A percentile compares a stretch with the other conserved stretches of the same genome.
Conservation (phyloP, 2,329 filamentous ascomycete genomes). For the Diaporthe sp. region DNA sequence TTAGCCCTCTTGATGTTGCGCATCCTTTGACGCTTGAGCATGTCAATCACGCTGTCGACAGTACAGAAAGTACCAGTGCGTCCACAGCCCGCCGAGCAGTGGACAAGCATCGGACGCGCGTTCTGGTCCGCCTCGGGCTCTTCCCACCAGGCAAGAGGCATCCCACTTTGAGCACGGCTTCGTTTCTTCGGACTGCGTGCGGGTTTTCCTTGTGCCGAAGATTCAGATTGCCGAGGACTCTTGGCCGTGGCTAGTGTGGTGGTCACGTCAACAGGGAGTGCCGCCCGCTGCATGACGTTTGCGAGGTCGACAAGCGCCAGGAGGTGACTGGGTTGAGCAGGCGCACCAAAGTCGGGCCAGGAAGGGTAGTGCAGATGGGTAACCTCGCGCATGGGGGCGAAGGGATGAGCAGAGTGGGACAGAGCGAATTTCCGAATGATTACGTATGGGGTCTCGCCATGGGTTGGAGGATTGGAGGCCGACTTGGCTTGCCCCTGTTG, state of each 20-base stretch:
- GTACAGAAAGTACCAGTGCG: slow-evolving; percentile 97
- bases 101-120: slow-evolving; percentile 84
- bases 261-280: slow-evolving; percentile 59
- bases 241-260: slow-evolving; percentile 46
- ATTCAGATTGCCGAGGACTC: slow-evolving; percentile 5
- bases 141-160: slow-evolving; percentile 63
- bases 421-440: slow-evolving; percentile 90
- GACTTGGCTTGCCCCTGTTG: slow-evolving; percentile 47
- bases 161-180: slow-evolving; percentile 38
- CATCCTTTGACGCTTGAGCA: slow-evolving; percentile 87
- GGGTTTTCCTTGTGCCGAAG: not conserved
- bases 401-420: slow-evolving; percentile 81
- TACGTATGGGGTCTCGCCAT: slow-evolving; percentile 77
- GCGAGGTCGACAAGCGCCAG: slow-evolving; percentile 91
- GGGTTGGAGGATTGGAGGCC: slow-evolving; percentile 45
- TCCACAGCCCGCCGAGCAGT: slow-evolving; percentile 96
- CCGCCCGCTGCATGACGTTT: slow-evolving; percentile 77
- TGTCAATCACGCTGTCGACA: slow-evolving; percentile 94
- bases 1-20: slow-evolving; percentile 42
- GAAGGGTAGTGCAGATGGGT: slow-evolving; percentile 94
- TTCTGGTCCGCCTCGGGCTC: slow-evolving; percentile 69
- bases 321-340: slow-evolving; percentile 88
- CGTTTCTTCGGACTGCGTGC: slow-evolving; percentile 42
- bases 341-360: slow-evolving; percentile 98
- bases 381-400: slow-evolving; percentile 89